Conservation (phyloP, 2,329 filamentous ascomycete genomes). For the Talaromyces sp. region DNA sequence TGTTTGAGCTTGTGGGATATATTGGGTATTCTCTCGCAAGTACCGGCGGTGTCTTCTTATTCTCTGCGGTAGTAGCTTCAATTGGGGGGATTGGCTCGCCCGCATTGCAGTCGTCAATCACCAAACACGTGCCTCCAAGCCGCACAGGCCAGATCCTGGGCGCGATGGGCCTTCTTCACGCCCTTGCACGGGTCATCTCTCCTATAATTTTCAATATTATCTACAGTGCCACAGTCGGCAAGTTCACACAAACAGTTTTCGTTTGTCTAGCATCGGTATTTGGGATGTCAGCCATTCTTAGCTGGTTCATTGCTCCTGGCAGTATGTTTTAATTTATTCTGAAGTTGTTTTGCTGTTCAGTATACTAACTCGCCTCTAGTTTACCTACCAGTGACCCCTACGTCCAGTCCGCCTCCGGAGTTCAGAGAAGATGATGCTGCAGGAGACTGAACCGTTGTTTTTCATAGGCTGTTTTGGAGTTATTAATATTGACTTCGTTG, state of each 20-base stretch:
- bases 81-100: slow-evolving; percentile 81
- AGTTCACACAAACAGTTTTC: slow-evolving; percentile 77
- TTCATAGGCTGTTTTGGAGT: neutral
- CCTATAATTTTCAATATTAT: slow-evolving; percentile 81
- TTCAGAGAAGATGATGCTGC: neutral
- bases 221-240: slow-evolving; percentile 73
- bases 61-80: slow-evolving; percentile 66
- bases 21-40: slow-evolving; percentile 66
- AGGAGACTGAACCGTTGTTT: neutral
- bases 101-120: slow-evolving; percentile 75
- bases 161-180: slow-evolving; percentile 78
- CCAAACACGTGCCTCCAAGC: slow-evolving; percentile 83
- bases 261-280: slow-evolving; percentile 66
- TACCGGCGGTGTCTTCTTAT: slow-evolving; percentile 58
- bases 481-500: neutral
- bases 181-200: slow-evolving; percentile 69
- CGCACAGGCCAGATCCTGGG: slow-evolving; percentile 82
- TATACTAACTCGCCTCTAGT: slow-evolving; percentile 10
- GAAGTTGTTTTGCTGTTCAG: neutral
- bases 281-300: slow-evolving; percentile 57
- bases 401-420: slow-evolving; percentile 1
- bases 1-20: slow-evolving; percentile 71
- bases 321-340: slow-evolving; percentile 49
- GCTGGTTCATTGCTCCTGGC: slow-evolving; percentile 66
- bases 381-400: slow-evolving; percentile 3